Evolutionary conservation across 2,329 filamentous ascomycete species (phyloP).

Genomic region (Hypoxylon sp.): DNA sequence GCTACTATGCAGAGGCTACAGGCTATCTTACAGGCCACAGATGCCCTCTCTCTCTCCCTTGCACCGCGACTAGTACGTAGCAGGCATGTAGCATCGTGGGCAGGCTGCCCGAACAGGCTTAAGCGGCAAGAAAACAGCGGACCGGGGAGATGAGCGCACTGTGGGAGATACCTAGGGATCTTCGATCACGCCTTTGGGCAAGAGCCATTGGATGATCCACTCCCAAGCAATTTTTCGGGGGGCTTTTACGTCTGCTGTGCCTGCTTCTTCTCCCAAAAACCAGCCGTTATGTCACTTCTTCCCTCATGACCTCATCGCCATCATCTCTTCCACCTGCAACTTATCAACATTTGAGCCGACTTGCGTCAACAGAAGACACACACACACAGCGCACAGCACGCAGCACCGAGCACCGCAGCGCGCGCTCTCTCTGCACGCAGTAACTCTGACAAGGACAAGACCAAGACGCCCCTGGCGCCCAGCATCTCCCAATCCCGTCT

Average conservation of each 20-base stretch:
- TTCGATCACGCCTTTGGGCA: conserved; percentile 42
- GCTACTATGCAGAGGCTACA: no score
- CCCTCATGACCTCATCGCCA: conserved; percentile 51
- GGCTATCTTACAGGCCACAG: no score
- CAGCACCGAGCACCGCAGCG: no score
- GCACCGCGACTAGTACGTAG: no score
- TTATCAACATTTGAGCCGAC: conserved; percentile 37
- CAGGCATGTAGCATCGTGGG: background rate
- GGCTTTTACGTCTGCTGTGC: conserved; percentile 48
- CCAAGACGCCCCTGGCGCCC: background rate
- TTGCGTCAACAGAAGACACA: conserved; percentile 25
- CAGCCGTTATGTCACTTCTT: conserved; percentile 52
- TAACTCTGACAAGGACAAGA: no score
- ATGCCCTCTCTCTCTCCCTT: no score
- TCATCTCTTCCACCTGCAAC: conserved; percentile 36
- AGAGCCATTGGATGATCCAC: conserved; percentile 38
- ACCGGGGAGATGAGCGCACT: conserved; percentile 30
- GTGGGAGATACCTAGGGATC: conserved; percentile 44
- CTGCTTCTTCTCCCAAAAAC: conserved; percentile 47
- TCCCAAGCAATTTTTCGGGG: conserved; percentile 45
- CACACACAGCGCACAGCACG: conserved; percentile 19
- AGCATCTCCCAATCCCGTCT: background rate
- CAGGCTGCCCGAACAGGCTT: conserved; percentile 22
- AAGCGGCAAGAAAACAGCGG: conserved; percentile 17
- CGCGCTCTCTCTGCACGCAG: no score